Base-by-base conservation (phyloP, 495 filamentous ascomycete species). In the Neurospora sp. region DNA sequence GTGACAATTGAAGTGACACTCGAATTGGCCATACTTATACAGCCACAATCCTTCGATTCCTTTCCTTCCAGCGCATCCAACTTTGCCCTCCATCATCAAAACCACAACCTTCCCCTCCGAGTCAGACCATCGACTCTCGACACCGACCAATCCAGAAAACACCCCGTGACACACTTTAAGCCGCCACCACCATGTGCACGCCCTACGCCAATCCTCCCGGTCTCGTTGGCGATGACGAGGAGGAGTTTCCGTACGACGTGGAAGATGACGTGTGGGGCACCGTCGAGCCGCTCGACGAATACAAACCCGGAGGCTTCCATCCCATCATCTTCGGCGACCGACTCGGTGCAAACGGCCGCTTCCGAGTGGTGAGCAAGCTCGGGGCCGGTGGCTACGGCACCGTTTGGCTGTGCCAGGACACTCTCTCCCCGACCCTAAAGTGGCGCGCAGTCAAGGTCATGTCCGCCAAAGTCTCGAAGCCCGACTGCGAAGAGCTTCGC, bases 381-480 rank as follows among this genome's bases (percentile, higher is more conserved):
- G 35, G 23, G 88, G 86, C 2, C 84, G 86, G 88, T 9, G 83
- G 83, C 7, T 87, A 83, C 74, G 49, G 49, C 20, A 89, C 84
- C 2, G 84, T 88, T 71, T 90, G 87, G 87, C 83, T 91, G 44
- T 87, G 86, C 39, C 83, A 77, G 4, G 86, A 91, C 74, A 62
- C 38, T 7, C n/a, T 69, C 8, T 9, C 62, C 0, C 10, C 35
- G 2, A 27, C 73, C 6, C 39, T 20, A 3, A 77, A 77, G 46
- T 80, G 76, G 78, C 73, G 77, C 9, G 78, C 79, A 0, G 62
- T 82, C 39, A 81, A 81, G 35, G 73, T 81, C 16, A 74, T 78
- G 39, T 39, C 72, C 3, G 79, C 78, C 4, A n/a, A 42, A 10
- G 35, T 39, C 1, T 77, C 79, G 0, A 44, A 18, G 4, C 10